A percentile compares a stretch with the other conserved stretches of the same genome.
Evolutionary conservation across 306 rosid species (phyloP).

Genomic region (Cotoneaster glaucophyllus): DNA sequence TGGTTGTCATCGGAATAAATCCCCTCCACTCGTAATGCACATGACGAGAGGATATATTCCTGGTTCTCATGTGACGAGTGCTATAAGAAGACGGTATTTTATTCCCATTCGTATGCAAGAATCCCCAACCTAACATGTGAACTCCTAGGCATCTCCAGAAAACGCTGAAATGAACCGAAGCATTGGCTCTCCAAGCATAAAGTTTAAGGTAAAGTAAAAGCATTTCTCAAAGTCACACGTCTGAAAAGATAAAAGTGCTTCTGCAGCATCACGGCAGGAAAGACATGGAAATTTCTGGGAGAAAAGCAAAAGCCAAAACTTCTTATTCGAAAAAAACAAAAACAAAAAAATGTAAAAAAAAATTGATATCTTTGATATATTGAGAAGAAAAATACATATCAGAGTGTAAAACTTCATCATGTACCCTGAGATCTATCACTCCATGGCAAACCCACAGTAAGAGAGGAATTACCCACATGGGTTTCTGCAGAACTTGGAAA

Average conservation of each 20-base stretch:
- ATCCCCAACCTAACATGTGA: neutral
- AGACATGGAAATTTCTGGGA: slow-evolving; percentile 17
- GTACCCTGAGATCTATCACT: slow-evolving; percentile 39
- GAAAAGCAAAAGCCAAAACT: slow-evolving; percentile 4
- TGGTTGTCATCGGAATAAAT: too few species aligned
- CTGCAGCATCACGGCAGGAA: slow-evolving; percentile 19
- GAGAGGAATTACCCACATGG: slow-evolving; percentile 37
- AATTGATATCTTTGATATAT: neutral
- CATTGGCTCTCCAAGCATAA: neutral
- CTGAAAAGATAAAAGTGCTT: slow-evolving; percentile 18
- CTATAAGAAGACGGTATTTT: neutral
- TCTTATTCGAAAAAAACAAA: neutral
- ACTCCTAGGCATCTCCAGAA: neutral
- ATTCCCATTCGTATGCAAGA: too few species aligned
- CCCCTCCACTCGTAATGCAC: neutral
- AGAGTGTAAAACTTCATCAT: slow-evolving; percentile 29
- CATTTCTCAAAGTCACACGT: neutral
- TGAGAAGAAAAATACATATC: neutral
- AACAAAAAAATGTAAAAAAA: neutral
- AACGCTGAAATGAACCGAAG: neutral
- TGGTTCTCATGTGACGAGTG: neutral
- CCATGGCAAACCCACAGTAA: slow-evolving; percentile 42
- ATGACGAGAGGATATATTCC: neutral
- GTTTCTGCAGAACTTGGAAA: slow-evolving; percentile 43
- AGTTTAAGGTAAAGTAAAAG: slow-evolving; percentile 10